These are phyloP conservation scores for Fusarium falciforme DNA, from an alignment of 2,329 filamentous ascomycete genomes.

Conservation along the genomic window DNA sequence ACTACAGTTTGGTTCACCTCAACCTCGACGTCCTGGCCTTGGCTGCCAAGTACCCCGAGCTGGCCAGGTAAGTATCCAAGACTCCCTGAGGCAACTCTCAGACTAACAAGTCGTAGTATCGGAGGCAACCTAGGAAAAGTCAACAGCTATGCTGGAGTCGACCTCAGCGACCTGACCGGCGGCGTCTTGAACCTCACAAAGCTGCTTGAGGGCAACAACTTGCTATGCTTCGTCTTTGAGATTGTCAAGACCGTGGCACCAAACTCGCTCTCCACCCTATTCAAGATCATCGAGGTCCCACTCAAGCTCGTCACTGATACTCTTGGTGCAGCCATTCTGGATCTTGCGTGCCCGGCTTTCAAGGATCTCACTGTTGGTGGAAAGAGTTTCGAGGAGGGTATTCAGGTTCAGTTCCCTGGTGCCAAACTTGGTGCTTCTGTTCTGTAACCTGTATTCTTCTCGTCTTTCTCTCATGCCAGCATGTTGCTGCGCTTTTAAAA, in stretches of 20 bases:
- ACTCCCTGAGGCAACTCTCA: fast-evolving
- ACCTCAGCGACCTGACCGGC: constrained; percentile 8
- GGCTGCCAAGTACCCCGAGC: constrained; percentile 16
- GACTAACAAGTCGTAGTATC: not conserved
- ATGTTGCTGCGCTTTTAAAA: not conserved
- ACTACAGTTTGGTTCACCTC: constrained; percentile 11
- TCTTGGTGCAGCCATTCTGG: not conserved
- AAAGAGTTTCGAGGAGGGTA: not conserved
- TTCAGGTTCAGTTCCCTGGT: constrained; percentile 10
- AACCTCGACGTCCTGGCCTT: constrained; percentile 12
- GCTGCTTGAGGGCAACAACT: constrained; percentile 15
- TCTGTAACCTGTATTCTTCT: not conserved
- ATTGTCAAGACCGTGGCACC: constrained; percentile 11
- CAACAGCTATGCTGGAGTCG: constrained; percentile 16
- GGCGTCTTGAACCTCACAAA: constrained; percentile 19
- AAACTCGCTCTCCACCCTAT: constrained; percentile 5
- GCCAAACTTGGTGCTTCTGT: constrained; percentile 1
- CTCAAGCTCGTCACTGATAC: constrained; percentile 3
- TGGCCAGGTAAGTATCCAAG: constrained; percentile 1
- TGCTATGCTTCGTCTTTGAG: constrained; percentile 23
- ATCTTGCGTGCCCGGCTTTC: constrained; percentile 8
- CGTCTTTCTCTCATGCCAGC: not conserved
- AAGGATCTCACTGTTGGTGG: constrained; percentile 17
- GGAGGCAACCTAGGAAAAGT: constrained; percentile 20
- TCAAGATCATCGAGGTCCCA: not conserved